These are phyloP conservation scores for Albizia julibrissin DNA, from an alignment of 306 rosid genomes.

Conservation along the genomic window DNA sequence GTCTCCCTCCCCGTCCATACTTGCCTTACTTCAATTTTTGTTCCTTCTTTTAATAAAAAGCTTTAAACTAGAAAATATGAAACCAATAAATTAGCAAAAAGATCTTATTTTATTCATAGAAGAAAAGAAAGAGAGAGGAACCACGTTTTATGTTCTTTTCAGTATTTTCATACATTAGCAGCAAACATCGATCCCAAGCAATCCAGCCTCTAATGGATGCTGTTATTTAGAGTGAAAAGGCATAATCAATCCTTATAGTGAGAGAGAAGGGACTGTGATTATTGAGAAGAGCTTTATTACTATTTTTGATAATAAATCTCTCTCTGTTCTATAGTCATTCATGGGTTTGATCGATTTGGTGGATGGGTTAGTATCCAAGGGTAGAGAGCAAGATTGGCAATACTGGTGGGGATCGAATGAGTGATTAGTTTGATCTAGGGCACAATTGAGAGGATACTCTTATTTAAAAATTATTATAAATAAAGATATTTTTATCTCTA, in stretches of 20 bases:
- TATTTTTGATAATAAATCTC: slow-evolving; percentile 49
- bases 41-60: neutral
- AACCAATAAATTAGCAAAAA: neutral
- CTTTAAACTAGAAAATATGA: neutral
- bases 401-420: no score
- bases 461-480: no score
- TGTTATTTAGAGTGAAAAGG: neutral
- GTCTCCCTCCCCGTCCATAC: neutral
- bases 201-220: neutral
- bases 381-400: no score
- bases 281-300: neutral
- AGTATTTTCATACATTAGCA: neutral
- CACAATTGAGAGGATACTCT: no score
- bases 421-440: no score
- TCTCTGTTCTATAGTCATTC: slow-evolving; percentile 1
- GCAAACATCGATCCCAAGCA: slow-evolving; percentile 2
- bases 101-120: neutral
- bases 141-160: neutral
- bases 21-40: slow-evolving; percentile 21
- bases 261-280: slow-evolving; percentile 24
- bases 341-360: slow-evolving; percentile 28
- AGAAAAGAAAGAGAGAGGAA: neutral
- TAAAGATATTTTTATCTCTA: no score
- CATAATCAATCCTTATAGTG: slow-evolving; percentile 29
- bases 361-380: neutral